These are phyloP conservation scores for Wickerhamiella allomyrinae DNA, from an alignment of 805 yeast species.

Conservation along the genomic window DNA sequence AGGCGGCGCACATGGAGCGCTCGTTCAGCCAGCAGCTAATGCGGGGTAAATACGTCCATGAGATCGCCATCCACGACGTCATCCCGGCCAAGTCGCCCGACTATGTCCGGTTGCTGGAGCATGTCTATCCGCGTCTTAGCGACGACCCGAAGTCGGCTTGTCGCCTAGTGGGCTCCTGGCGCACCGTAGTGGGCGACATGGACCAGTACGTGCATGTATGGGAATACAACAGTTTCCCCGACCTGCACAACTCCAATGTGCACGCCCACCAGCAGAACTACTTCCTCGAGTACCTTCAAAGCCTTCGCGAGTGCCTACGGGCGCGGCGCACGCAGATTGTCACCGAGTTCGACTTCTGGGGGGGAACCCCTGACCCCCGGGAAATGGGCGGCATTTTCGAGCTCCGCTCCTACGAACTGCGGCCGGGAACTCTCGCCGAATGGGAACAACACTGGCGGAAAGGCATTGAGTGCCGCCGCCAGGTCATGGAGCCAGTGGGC, in stretches of 20 bases:
- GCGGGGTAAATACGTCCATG: slow-evolving; percentile 32
- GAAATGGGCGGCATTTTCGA: slow-evolving; percentile 30
- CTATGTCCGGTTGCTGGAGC: slow-evolving; percentile 24
- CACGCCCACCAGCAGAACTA: slow-evolving; percentile 21
- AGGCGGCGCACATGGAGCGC: slow-evolving; percentile 23
- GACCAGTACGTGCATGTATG: slow-evolving; percentile 30
- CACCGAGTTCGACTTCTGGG: slow-evolving; percentile 33
- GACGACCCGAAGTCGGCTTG: slow-evolving; percentile 22
- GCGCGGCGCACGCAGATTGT: slow-evolving; percentile 25
- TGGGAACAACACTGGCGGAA: slow-evolving; percentile 32
- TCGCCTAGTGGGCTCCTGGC: slow-evolving; percentile 31
- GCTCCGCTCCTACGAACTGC: slow-evolving; percentile 27
- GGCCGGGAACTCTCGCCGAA: slow-evolving; percentile 29
- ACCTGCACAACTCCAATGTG: slow-evolving; percentile 27
- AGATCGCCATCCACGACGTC: slow-evolving; percentile 27
- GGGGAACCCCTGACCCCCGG: slow-evolving; percentile 31
- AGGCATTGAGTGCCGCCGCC: slow-evolving; percentile 30
- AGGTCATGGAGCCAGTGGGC: slow-evolving; percentile 35
- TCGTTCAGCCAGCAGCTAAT: slow-evolving; percentile 24
- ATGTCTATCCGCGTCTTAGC: slow-evolving; percentile 24
- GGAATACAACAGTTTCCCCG: slow-evolving; percentile 31
- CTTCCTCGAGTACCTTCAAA: slow-evolving; percentile 21
- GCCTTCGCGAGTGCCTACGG: slow-evolving; percentile 23
- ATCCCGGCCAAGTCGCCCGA: slow-evolving; percentile 24
- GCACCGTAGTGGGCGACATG: slow-evolving; percentile 29